Evolutionary conservation across 495 filamentous ascomycete genomes (phyloP).

Genomic region (Pyrenopolyporus hunteri): DNA sequence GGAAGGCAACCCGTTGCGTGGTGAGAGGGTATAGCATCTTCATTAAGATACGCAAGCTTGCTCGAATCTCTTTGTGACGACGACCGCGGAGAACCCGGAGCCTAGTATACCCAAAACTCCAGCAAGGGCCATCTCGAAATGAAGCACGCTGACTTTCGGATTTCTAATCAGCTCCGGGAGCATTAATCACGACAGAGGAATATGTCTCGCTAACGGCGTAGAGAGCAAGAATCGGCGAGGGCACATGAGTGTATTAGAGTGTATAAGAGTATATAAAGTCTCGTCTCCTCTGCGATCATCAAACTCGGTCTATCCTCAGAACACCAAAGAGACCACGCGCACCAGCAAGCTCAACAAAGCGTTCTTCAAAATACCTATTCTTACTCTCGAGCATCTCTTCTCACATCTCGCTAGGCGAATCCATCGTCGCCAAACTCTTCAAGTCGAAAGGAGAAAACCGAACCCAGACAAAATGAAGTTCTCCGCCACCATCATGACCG

Average conservation of each 20-base stretch:
- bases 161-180: not conserved
- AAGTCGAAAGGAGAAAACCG: not conserved
- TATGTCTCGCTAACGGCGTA: no score
- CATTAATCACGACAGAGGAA: no score
- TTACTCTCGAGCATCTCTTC: no score
- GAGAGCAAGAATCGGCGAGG: no score
- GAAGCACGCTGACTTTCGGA: slow-evolving; percentile 7
- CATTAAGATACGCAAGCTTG: slow-evolving; percentile 29
- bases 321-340: no score
- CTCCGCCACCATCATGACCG: slow-evolving; percentile 14
- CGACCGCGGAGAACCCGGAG: slow-evolving; percentile 14
- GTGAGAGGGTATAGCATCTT: slow-evolving; percentile 23
- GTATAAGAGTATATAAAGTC: no score
- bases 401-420: no score
- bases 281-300: no score
- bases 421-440: not conserved
- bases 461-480: slow-evolving; percentile 39
- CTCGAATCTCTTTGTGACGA: slow-evolving; percentile 9
- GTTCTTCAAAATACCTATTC: no score
- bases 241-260: no score
- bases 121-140: slow-evolving; percentile 13
- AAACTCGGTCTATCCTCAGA: no score
- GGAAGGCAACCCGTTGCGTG: slow-evolving; percentile 20
- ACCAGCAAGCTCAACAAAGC: no score
- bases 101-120: slow-evolving; percentile 2